These are phyloP conservation scores for Geotrichum fermentans DNA, from an alignment of 1,139 yeast genomes.

Conservation along the genomic window DNA sequence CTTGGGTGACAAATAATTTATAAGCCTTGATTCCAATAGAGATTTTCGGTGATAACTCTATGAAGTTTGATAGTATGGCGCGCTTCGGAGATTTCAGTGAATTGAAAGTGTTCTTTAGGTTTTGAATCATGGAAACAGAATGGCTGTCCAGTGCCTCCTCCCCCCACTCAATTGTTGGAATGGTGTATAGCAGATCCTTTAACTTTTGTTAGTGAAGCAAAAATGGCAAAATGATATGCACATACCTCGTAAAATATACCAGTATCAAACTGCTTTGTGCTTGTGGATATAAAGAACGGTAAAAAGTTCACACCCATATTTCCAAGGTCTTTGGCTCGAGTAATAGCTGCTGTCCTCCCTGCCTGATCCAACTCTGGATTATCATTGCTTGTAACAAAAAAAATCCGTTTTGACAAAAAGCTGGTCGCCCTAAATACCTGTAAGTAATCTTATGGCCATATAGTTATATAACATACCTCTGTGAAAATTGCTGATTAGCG, in stretches of 20 bases:
- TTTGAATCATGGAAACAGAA: constrained; percentile 6
- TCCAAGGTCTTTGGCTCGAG: constrained; percentile 51
- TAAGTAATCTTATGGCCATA: constrained; percentile 8
- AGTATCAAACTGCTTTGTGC: constrained; percentile 7
- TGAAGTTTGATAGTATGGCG: constrained; percentile 57
- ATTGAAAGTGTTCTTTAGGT: constrained; percentile 2
- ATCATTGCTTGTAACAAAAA: constrained; percentile 60
- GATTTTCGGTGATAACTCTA: constrained; percentile 48
- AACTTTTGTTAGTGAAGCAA: background rate
- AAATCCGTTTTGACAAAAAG: constrained; percentile 36
- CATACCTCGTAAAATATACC: constrained; percentile 15
- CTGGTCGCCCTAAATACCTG: constrained; percentile 22
- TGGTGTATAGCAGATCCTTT: constrained; percentile 13
- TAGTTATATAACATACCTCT: constrained; percentile 8
- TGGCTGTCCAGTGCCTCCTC: constrained; percentile 2
- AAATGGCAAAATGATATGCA: background rate
- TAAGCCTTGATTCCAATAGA: constrained; percentile 70
- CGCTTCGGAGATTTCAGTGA: constrained; percentile 48
- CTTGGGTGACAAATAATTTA: constrained; percentile 54
- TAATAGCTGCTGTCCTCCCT: constrained; percentile 46
- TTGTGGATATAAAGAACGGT: constrained; percentile 14
- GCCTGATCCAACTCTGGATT: constrained; percentile 43
- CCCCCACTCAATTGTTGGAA: constrained; percentile 11
- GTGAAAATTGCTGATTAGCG: constrained; percentile 31
- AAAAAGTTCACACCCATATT: constrained; percentile 8